Percentiles rank a stretch among this genome's conserved stretches.
These are phyloP conservation scores for Actinidia arguta DNA, from an alignment of 179 eudicot genomes.

Conservation along the genomic window DNA sequence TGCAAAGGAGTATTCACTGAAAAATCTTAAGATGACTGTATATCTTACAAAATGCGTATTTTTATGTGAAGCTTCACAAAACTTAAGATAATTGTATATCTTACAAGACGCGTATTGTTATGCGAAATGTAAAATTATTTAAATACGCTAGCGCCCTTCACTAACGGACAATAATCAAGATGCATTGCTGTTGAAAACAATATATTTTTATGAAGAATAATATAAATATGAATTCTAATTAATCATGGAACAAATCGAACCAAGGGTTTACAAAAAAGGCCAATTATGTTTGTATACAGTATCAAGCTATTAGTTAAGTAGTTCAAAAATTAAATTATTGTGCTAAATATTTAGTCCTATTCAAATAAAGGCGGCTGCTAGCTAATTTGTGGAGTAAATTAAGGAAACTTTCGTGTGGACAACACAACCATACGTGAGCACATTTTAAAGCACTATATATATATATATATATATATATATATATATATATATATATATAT, in stretches of 20 bases:
- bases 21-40: too few species aligned
- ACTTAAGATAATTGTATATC: too few species aligned
- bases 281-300: background rate
- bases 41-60: too few species aligned
- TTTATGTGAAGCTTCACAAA: too few species aligned
- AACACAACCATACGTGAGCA: background rate
- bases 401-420: slow-evolving; percentile 20
- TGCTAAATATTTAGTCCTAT: background rate
- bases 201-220: background rate
- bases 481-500: background rate
- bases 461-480: too few species aligned
- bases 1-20: too few species aligned
- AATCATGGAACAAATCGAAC: background rate
- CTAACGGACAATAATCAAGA: background rate
- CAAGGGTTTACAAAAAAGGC: background rate
- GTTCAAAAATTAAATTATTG: background rate
- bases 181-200: background rate
- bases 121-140: too few species aligned
- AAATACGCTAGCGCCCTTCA: too few species aligned
- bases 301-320: background rate
- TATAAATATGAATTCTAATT: background rate
- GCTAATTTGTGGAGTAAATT: slow-evolving; percentile 15
- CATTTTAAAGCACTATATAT: background rate
- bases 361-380: background rate
- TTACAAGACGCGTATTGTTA: too few species aligned